Evolutionary conservation across 495 filamentous ascomycete species (phyloP).

Genomic region (Podospora conica): DNA sequence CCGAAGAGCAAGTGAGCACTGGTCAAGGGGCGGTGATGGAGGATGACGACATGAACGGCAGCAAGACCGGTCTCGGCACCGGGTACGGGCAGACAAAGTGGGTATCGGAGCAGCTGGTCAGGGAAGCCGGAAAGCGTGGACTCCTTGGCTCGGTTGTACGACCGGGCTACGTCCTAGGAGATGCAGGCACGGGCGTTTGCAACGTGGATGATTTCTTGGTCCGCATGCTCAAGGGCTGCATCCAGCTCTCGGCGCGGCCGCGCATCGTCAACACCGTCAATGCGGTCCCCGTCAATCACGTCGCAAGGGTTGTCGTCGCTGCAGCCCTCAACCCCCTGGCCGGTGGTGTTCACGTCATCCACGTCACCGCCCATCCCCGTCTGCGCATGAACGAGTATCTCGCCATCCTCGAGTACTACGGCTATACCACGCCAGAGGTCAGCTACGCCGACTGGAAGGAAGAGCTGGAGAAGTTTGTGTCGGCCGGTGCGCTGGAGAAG

Average conservation of each 20-base stretch:
- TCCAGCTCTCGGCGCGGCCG: conserved; percentile 68
- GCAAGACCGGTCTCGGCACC: conserved; percentile 46
- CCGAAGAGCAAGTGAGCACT: conserved; percentile 49
- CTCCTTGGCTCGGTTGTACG: conserved; percentile 70
- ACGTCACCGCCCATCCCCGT: conserved; percentile 68
- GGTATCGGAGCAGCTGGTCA: conserved; percentile 66
- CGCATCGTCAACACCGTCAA: conserved; percentile 86
- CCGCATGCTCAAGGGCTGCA: conserved; percentile 81
- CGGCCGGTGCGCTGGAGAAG: conserved; percentile 42
- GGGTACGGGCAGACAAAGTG: conserved; percentile 89
- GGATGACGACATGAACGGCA: conserved; percentile 42
- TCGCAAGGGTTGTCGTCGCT: conserved; percentile 71
- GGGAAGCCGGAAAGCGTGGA: conserved; percentile 73
- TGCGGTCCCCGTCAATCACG: conserved; percentile 81
- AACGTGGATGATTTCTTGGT: conserved; percentile 92
- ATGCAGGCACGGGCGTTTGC: conserved; percentile 62
- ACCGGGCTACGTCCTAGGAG: conserved; percentile 81
- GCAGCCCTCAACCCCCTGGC: conserved; percentile 56
- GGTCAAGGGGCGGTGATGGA: conserved; percentile 44
- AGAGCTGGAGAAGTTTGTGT: conserved; percentile 58
- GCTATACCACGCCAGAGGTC: conserved; percentile 66
- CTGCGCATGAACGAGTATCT: conserved; percentile 75
- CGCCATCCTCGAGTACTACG: conserved; percentile 63
- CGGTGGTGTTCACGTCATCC: conserved; percentile 53
- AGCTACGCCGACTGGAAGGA: conserved; percentile 53